Evolutionary conservation across 345 rosid species (phyloP), one percentile per base, ranked within the genome.

Genomic region (Leavenworthia alabamica): DNA sequence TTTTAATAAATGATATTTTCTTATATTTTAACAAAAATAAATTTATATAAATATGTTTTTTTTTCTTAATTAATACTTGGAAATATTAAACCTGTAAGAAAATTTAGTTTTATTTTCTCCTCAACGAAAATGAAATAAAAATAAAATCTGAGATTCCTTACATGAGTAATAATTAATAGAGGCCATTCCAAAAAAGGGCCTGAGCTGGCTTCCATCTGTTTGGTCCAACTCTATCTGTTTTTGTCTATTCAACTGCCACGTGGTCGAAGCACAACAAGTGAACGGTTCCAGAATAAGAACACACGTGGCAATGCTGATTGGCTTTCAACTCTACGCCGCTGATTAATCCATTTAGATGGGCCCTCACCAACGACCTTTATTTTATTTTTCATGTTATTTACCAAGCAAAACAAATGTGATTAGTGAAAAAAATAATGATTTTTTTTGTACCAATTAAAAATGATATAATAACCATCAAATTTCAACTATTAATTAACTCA

Each of bases 301-400:
- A 17, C 23, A 71, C 28, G 61, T 64, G 66, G 66, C 56, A 43
- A 12, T 0, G 8, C 41, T 63, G 54, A 56, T 71, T 71, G 60
- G 56, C 75, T 64, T 71, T 71, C n/a, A 64, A 64, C 60, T 63
- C 58, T 53, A 17, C 55, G 67, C 63, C 74, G 68, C 50, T 62
- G 74, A 70, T 70, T 46, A 53, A 53, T 62, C 63, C 68, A 23
- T 42, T 48, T 52, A 2, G 41, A 36, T 69, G 62, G 73, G 67
- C 42, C 62, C 42, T 20, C 56, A 24, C 55, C 62, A 60, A 51
- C 73, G 0, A 42, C 54, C 31, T 24, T 59, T 68, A 35, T 10
- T 10, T 29, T 29, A 0, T 1, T 33, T 36, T 36, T 4, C 15
- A 12, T 7, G 2, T 36, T n/a, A 35, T 36, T 36, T 36, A 36